Evolutionary conservation across 2,329 filamentous ascomycete species (phyloP).

Genomic region (Microsporum ferrugineum): DNA sequence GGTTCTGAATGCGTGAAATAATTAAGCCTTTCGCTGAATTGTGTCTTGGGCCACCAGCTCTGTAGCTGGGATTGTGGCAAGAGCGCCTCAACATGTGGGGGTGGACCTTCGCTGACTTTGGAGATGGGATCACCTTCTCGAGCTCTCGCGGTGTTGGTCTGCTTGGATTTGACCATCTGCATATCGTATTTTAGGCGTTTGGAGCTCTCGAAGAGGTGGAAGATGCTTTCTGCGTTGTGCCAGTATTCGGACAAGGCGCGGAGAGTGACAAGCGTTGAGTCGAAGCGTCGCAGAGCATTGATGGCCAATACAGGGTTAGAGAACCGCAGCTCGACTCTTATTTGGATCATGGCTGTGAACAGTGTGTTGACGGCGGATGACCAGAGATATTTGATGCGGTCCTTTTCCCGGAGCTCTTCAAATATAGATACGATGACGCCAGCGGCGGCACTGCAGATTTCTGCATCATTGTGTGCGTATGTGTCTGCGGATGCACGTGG

Average conservation of each 20-base stretch:
- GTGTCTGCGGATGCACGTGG: constrained; percentile 34
- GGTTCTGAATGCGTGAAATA: constrained; percentile 10
- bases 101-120: constrained; percentile 5
- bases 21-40: constrained; percentile 11
- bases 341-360: constrained; percentile 39
- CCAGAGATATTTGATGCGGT: constrained; percentile 35
- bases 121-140: constrained; percentile 7
- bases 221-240: constrained; percentile 33
- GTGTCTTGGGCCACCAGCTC: constrained; percentile 5
- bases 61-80: constrained; percentile 6
- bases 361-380: constrained; percentile 35
- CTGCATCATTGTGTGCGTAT: constrained; percentile 36
- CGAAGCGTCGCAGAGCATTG: constrained; percentile 35
- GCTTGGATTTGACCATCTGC: constrained; percentile 28
- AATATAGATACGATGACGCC: constrained; percentile 37
- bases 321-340: constrained; percentile 36
- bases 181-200: constrained; percentile 34
- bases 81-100: constrained; percentile 7
- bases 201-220: constrained; percentile 35
- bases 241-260: constrained; percentile 34
- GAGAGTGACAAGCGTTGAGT: constrained; percentile 33
- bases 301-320: constrained; percentile 37
- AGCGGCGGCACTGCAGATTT: constrained; percentile 36
- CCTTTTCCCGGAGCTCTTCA: constrained; percentile 33
- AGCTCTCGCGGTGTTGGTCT: constrained; percentile 17